Evolutionary conservation across 2,329 filamentous ascomycete species (phyloP).

Genomic region (Aspergillus tubingensis): DNA sequence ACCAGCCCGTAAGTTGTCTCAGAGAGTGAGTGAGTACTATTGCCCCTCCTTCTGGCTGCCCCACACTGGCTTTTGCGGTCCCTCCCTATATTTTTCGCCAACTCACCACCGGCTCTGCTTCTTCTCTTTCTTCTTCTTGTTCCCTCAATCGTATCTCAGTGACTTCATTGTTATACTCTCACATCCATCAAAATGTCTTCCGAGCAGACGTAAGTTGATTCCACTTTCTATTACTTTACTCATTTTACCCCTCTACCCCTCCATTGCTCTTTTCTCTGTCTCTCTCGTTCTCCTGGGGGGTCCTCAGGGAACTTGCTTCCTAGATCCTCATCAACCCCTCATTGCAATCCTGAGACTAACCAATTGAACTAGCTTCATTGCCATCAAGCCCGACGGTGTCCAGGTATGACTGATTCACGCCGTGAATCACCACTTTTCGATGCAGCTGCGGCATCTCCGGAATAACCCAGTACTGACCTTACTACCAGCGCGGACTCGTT

Average conservation of each 20-base stretch:
- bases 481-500: conserved; percentile 83
- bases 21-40: not conserved
- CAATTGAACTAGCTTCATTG: conserved; percentile 79
- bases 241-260: not conserved
- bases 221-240: conserved; percentile 8
- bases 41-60: conserved; percentile 22
- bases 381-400: conserved; percentile 99
- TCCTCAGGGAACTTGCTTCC: not conserved
- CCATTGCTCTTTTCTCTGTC: not conserved
- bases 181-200: conserved; percentile 64
- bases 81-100: conserved; percentile 28
- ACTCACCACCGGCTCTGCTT: conserved; percentile 25
- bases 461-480: conserved; percentile 27
- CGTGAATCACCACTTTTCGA: not conserved
- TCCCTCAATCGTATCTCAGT: conserved; percentile 22
- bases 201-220: conserved; percentile 79
- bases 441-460: not conserved
- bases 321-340: conserved; percentile 18
- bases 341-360: conserved; percentile 31
- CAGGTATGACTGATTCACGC: conserved; percentile 64
- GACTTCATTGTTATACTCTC: conserved; percentile 20
- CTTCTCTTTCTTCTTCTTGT: conserved; percentile 23
- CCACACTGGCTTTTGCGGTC: conserved; percentile 21
- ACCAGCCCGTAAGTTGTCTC: no score
- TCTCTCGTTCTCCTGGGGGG: not conserved